Percentiles rank a stretch among this genome's conserved stretches.
Evolutionary conservation across 148 eudicot genomes (phyloP).

Genomic region (Simmondsia chinensis): DNA sequence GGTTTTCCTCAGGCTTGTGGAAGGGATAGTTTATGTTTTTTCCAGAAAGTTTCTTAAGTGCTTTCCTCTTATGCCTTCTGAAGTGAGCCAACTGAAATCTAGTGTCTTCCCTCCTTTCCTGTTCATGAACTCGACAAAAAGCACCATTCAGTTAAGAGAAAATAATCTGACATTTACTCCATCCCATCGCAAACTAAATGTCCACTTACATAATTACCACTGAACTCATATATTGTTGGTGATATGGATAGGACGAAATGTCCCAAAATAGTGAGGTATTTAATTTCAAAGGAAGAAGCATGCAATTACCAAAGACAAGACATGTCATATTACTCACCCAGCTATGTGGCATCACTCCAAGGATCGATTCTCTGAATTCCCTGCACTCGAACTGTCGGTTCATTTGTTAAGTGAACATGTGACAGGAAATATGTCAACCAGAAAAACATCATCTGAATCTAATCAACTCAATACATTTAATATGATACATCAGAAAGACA

Average conservation of each 20-base stretch:
- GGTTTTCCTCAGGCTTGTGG: conserved; percentile 94
- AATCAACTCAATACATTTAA: too few relatives aligned
- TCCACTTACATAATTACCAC: too few relatives aligned
- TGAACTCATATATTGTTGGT: too few relatives aligned
- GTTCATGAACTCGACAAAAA: conserved; percentile 15
- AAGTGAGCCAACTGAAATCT: conserved; percentile 73
- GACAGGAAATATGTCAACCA: too few relatives aligned
- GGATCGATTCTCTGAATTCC: conserved; percentile 90
- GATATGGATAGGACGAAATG: too few relatives aligned
- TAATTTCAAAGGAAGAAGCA: too few relatives aligned
- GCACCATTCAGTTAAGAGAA: conserved; percentile 4
- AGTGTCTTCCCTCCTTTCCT: conserved; percentile 98
- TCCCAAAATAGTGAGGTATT: too few relatives aligned
- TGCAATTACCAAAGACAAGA: background rate
- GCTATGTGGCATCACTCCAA: conserved; percentile 94
- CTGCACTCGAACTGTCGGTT: conserved; percentile 79
- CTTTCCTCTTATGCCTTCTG: conserved; percentile 85
- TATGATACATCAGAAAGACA: too few relatives aligned
- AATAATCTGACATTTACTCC: too few relatives aligned
- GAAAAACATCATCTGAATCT: background rate
- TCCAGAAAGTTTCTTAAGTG: conserved; percentile 64
- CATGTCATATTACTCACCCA: conserved; percentile 49
- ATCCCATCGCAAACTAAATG: too few relatives aligned
- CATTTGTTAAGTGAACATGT: conserved; percentile 15
- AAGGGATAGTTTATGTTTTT: conserved; percentile 55